Conservation (phyloP, 2,329 filamentous ascomycete species). For the Stagonosporopsis cucurbitacearum region DNA sequence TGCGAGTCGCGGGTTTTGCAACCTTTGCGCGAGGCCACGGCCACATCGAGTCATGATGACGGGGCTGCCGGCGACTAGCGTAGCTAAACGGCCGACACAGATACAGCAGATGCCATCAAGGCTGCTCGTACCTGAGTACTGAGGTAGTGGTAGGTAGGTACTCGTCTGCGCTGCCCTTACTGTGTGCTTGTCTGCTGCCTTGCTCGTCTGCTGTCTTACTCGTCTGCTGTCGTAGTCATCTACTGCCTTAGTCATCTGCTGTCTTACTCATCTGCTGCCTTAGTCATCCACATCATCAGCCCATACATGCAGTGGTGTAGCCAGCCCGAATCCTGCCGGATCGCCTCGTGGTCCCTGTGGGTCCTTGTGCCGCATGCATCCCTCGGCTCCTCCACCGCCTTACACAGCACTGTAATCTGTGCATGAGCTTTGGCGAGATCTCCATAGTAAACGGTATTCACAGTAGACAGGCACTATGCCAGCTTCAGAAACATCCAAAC, state of each 20-base stretch:
- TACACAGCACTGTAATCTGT: too few species aligned
- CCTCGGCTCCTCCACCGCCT: background rate
- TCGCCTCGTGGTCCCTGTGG: slow-evolving; percentile 6
- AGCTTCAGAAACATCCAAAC: background rate
- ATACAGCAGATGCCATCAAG: too few species aligned
- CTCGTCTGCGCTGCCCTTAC: too few species aligned
- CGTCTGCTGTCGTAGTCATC: too few species aligned
- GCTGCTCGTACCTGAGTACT: too few species aligned
- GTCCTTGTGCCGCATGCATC: too few species aligned
- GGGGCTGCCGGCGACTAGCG: too few species aligned
- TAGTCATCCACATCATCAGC: background rate
- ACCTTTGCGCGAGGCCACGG: slow-evolving; percentile 1
- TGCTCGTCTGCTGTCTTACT: too few species aligned
- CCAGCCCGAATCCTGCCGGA: background rate
- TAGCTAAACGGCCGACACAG: too few species aligned
- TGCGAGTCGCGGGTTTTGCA: slow-evolving; percentile 1
- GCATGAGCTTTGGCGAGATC: background rate
- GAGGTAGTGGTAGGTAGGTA: too few species aligned
- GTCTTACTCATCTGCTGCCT: background rate
- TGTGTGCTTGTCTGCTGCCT: too few species aligned
- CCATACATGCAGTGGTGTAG: background rate
- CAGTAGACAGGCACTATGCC: background rate
- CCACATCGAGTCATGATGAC: slow-evolving; percentile 11
- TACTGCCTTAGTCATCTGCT: too few species aligned
- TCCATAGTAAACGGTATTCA: background rate